Evolutionary conservation across 352 stramenopile species (phyloP).

Genomic region (Halophytophthora batemanensis): DNA sequence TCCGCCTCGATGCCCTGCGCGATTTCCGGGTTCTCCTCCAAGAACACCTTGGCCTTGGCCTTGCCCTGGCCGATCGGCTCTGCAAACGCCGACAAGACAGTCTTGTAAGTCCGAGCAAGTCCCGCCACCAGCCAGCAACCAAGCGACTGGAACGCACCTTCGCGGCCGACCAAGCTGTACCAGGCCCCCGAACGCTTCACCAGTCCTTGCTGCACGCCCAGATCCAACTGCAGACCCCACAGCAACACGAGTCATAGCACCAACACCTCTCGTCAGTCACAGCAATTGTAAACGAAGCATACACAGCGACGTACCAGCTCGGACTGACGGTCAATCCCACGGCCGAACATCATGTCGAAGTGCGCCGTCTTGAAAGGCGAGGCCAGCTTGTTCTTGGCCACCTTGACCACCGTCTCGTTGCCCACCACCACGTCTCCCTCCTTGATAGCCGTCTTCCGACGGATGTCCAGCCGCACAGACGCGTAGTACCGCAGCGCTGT

Average conservation of each 20-base stretch:
- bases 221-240: slow-evolving; percentile 41
- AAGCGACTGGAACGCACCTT: slow-evolving; percentile 33
- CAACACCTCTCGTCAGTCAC: not conserved
- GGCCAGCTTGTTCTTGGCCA: slow-evolving; percentile 99
- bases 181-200: slow-evolving; percentile 80
- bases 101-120: not conserved
- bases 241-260: not conserved
- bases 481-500: slow-evolving; percentile 86
- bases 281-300: no score
- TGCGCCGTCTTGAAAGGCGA: slow-evolving; percentile 94
- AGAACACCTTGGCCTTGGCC: slow-evolving; percentile 78
- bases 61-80: slow-evolving; percentile 84
- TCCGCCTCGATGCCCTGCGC: slow-evolving; percentile 69
- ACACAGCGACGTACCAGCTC: slow-evolving; percentile 49
- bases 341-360: slow-evolving; percentile 98
- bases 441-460: slow-evolving; percentile 92
- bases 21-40: slow-evolving; percentile 73
- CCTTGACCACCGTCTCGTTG: slow-evolving; percentile 97
- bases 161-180: slow-evolving; percentile 62
- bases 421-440: slow-evolving; percentile 90
- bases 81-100: slow-evolving; percentile 12
- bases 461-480: slow-evolving; percentile 94
- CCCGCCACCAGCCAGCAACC: not conserved
- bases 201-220: slow-evolving; percentile 69
- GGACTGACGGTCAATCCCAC: slow-evolving; percentile 92